Base-by-base conservation (phyloP, 2,329 filamentous ascomycete species). In the Botrytis byssoidea region DNA sequence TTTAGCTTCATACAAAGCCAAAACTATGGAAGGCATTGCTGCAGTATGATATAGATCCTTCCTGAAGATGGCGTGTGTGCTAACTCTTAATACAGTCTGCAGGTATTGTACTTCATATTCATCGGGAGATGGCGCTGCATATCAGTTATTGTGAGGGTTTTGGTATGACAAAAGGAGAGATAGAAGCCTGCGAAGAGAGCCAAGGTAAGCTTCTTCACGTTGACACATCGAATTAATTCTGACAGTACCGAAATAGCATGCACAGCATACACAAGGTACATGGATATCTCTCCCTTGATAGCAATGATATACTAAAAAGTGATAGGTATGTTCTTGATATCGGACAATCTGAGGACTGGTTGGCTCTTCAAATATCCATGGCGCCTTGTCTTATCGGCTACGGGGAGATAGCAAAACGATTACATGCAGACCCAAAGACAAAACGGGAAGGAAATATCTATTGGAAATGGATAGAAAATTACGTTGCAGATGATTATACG, bases 331-430 rank as follows among this genome's bases (percentile, higher is more conserved):
- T 97, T 40, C 89, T 98, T 72, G 95, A 98, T 79, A 87, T 97
- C 32, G 95, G 95, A 10, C 90, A 94, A 78, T 94, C 92, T 2
- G 90, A 96, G 80, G 94, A 97, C 83, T 97, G 92, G 90, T 86
- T 98, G 63, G 94, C 91, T 6, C 87, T 98, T 16, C 94, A 97
- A 79, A 85, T 98, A 75, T 91, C 93, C 7, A 86, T 98, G 71
- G 90, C 95, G 22, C 94, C 95, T 0, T 98, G 95, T 81, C 85
- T 97, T 46, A 87, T 98, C n/a, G 95, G 95, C 60, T 98, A 98
- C 81, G 91, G 91, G 16, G 89, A 89, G 73, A 93, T 97, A 74
- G 95, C 93, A 9, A 86, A 87, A 78, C 88, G 93, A 78, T 85
- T 97, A 4, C 86, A 90, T 78, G 85, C 85, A 22, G 90, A 92